Evolutionary conservation across 495 filamentous ascomycete species (phyloP).

Genomic region (Astrothelium subdiscretum): DNA sequence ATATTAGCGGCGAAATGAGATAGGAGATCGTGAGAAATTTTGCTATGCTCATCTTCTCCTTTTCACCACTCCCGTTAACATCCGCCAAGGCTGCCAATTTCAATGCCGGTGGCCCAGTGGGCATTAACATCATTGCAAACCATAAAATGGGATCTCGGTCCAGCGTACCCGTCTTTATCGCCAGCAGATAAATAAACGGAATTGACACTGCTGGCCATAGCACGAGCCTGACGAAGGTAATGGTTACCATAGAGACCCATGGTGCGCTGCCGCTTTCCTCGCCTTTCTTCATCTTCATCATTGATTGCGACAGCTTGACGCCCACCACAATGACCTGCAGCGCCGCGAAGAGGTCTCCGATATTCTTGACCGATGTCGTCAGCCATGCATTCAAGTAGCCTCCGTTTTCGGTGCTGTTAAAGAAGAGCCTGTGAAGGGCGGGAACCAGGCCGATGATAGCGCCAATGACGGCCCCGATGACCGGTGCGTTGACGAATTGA

Average conservation of each 20-base stretch:
- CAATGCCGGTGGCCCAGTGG: conserved; percentile 59
- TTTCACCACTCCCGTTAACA: conserved; percentile 44
- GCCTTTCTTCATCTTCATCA: conserved; percentile 42
- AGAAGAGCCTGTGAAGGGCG: conserved; percentile 53
- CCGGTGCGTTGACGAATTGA: conserved; percentile 50
- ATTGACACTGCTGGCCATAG: conserved; percentile 50
- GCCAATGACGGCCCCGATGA: conserved; percentile 54
- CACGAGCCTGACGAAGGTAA: conserved; percentile 52
- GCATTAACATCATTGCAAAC: conserved; percentile 72
- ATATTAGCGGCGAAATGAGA: conserved; percentile 15
- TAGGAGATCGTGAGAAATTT: conserved; percentile 46
- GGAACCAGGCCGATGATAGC: conserved; percentile 52
- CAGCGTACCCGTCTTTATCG: conserved; percentile 44
- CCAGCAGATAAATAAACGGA: conserved; percentile 48
- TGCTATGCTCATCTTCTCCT: conserved; percentile 57
- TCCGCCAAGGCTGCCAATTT: conserved; percentile 57
- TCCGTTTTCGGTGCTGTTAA: conserved; percentile 48
- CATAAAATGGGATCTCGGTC: conserved; percentile 58
- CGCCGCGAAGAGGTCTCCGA: conserved; percentile 59
- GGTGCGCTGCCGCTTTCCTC: conserved; percentile 38
- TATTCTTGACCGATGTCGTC: conserved; percentile 51
- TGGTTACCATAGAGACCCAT: conserved; percentile 37
- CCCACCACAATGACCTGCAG: conserved; percentile 66
- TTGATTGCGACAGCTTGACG: conserved; percentile 46
- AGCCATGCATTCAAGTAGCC: conserved; percentile 64